Base-by-base conservation (phyloP, 495 filamentous ascomycete genomes). In the Hyphodiscus hymeniophilus region DNA sequence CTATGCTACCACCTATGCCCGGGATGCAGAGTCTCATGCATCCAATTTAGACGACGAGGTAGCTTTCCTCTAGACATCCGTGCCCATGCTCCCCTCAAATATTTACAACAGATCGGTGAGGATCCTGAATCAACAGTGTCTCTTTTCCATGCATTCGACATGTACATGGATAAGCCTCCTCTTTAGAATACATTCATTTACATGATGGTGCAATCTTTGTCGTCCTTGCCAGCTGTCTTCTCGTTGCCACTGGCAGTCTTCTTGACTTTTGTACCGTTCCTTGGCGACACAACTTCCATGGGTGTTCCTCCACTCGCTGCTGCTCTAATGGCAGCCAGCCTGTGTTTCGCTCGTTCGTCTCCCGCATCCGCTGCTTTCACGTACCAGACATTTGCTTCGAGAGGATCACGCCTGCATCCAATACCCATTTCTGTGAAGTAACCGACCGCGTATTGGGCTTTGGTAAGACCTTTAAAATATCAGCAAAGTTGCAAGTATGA, bases 381-480 rank as follows among this genome's bases (percentile, higher is more conserved):
- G 60, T 99, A 99, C 94, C 91, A 97, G 7, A 95, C 86, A 57
- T 97, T 97, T 45, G 92, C 91, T 61, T 96, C 88, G 49, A 99
- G 74, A 2, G 89, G 80, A 62, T 99, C 92, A 17, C 89, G 81
- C 4, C 89, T 84, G 63, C 87, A 94, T 18, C 92, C 92, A 51
- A 99, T 95, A 42, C 92, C 92, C 84, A 90, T 94, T 66, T 99
- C 92, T 7, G 88, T 96, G 65, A 99, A 99, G 68, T 95, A 99
- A 13, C 89, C 92, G 15, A 91, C 77, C 1, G 94, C 88, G 55
- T 97, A 99, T 63, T 97, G 77, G 4, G 92, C 92, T 70, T 99
- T 99, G 7, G 87, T 78, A 33, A 88, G 79, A 31, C 85, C 92
- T 94, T 45, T 38, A 30, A 47, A 38, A 39, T 20, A 17, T 55